Evolutionary conservation across 805 yeast species (phyloP).

Genomic region (Candida rishiriensis): DNA sequence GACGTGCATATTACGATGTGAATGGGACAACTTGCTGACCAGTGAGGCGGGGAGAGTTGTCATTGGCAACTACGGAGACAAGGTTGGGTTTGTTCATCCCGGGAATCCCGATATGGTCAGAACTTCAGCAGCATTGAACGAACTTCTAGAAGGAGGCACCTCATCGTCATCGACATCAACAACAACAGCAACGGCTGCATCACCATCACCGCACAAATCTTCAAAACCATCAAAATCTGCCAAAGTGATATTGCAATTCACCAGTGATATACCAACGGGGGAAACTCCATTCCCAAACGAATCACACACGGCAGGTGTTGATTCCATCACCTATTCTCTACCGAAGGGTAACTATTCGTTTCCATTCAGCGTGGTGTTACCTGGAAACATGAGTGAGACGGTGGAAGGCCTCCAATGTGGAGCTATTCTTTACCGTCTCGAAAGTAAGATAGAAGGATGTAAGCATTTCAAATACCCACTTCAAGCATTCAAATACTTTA

Average conservation of each 20-base stretch:
- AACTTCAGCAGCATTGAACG: conserved; percentile 9
- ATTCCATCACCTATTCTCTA: conserved; percentile 28
- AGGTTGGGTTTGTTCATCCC: background rate
- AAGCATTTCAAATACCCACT: conserved; percentile 12
- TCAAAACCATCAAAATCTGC: background rate
- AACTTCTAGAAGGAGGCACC: conserved; percentile 1
- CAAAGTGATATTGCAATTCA: conserved; percentile 3
- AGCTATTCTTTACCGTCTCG: conserved; percentile 38
- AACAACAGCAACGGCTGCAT: background rate
- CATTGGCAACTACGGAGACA: conserved; percentile 40
- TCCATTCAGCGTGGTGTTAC: conserved; percentile 42
- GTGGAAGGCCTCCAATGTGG: conserved; percentile 46
- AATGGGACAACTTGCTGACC: conserved; percentile 46
- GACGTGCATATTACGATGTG: conserved; percentile 36
- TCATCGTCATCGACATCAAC: background rate
- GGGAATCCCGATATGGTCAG: conserved; percentile 1
- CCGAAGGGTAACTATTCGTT: conserved; percentile 50
- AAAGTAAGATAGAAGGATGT: conserved; percentile 18
- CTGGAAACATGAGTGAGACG: conserved; percentile 45
- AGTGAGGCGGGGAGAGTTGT: conserved; percentile 34
- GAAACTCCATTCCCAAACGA: conserved; percentile 32
- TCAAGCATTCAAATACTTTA: conserved; percentile 31
- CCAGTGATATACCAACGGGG: conserved; percentile 16
- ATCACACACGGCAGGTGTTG: conserved; percentile 2
- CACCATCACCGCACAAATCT: no score